Evolutionary conservation across 1,139 yeast species (phyloP).

Genomic region (Barnettozyma hawaiiensis): DNA sequence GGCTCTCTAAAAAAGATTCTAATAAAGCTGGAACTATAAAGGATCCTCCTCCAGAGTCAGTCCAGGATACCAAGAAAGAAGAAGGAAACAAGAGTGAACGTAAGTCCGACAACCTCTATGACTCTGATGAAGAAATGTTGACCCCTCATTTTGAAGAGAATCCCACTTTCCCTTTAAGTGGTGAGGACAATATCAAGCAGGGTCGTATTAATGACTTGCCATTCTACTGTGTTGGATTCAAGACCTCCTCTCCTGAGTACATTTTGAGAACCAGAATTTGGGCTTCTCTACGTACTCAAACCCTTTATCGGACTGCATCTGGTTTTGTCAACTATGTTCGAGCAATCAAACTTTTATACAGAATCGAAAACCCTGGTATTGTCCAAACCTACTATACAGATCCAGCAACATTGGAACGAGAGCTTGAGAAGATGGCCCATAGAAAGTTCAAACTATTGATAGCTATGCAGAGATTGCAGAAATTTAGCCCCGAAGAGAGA

Average conservation of each 20-base stretch:
- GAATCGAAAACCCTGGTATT: constrained; percentile 55
- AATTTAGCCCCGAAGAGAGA: constrained; percentile 47
- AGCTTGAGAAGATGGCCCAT: constrained; percentile 46
- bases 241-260: constrained; percentile 53
- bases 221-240: constrained; percentile 65
- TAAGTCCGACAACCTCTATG: not conserved
- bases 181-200: constrained; percentile 32
- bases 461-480: constrained; percentile 62
- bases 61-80: not conserved
- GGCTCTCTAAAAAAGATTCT: not conserved
- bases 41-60: not conserved
- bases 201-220: constrained; percentile 55
- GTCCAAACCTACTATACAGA: constrained; percentile 35
- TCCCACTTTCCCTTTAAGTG: constrained; percentile 7
- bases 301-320: constrained; percentile 68
- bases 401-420: constrained; percentile 34
- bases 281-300: constrained; percentile 78
- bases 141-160: constrained; percentile 1
- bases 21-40: not conserved
- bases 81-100: not conserved
- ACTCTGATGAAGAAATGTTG: not conserved
- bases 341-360: constrained; percentile 61
- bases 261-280: constrained; percentile 69
- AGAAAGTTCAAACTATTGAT: constrained; percentile 64
- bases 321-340: constrained; percentile 69